A percentile compares a stretch with the other conserved stretches of the same genome.
Evolutionary conservation across 116 monocot genomes (phyloP).

Genomic region (Dioscorea cayenensis): DNA sequence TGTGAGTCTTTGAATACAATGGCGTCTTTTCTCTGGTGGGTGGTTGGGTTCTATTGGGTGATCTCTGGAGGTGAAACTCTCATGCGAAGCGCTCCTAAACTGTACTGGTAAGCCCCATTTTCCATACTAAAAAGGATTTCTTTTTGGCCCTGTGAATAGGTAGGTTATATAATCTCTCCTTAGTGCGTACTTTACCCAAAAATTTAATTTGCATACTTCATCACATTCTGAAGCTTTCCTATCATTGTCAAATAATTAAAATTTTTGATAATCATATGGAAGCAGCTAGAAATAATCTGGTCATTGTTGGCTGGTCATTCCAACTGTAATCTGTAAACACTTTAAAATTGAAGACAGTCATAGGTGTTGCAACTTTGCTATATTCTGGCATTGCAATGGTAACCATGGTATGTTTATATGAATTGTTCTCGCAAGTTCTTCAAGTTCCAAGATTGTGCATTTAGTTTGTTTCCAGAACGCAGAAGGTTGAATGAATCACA

Average conservation of each 20-base stretch:
- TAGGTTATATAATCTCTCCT: not conserved
- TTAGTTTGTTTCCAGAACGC: too few species aligned
- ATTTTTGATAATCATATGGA: not conserved
- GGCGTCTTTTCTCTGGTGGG: slow-evolving; percentile 92
- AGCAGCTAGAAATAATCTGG: not conserved
- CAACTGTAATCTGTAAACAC: too few species aligned
- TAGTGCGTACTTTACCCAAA: not conserved
- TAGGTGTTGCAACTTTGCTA: too few species aligned
- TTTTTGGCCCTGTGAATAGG: not conserved
- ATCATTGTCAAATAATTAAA: not conserved
- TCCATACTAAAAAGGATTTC: not conserved
- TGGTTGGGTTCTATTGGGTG: slow-evolving; percentile 90
- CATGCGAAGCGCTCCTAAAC: slow-evolving; percentile 65
- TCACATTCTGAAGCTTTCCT: not conserved
- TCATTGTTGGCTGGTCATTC: not conserved
- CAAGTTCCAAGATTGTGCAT: too few species aligned
- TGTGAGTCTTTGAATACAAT: slow-evolving; percentile 93
- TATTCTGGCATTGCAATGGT: too few species aligned
- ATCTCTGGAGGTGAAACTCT: slow-evolving; percentile 83
- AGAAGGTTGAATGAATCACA: too few species aligned
- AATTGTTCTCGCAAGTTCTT: too few species aligned
- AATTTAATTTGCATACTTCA: not conserved
- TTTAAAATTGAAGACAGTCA: too few species aligned
- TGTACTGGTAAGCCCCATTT: slow-evolving; percentile 63
- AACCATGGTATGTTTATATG: too few species aligned